Evolutionary conservation across 2,329 filamentous ascomycete species (phyloP).

Genomic region (Mycosphaerella arachidis): DNA sequence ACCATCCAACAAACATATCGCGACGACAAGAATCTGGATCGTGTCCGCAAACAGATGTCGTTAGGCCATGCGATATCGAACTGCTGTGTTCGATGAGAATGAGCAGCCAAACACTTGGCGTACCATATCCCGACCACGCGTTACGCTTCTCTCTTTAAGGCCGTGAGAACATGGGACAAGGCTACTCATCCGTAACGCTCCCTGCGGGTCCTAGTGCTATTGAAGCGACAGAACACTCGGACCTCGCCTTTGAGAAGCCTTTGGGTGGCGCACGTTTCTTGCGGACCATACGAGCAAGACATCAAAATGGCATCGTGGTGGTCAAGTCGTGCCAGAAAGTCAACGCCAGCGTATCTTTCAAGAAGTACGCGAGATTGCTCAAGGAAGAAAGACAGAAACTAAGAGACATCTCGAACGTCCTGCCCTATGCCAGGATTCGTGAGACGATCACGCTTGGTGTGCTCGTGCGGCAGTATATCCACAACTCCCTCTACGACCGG

Average conservation of each 20-base stretch:
- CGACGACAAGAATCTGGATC: background rate
- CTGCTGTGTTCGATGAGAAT: background rate
- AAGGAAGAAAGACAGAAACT: constrained; percentile 78
- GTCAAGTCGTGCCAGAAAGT: constrained; percentile 95
- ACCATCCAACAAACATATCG: background rate
- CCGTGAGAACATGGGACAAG: constrained; percentile 74
- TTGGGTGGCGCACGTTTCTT: constrained; percentile 91
- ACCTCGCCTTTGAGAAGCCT: constrained; percentile 86
- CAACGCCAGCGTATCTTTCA: constrained; percentile 74
- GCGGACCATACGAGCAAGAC: constrained; percentile 88
- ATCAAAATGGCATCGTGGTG: constrained; percentile 84
- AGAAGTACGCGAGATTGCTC: constrained; percentile 71
- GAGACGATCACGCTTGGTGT: constrained; percentile 91
- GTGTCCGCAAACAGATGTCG: no score
- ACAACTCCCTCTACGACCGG: constrained; percentile 95
- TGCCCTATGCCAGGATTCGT: constrained; percentile 83
- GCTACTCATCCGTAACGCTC: constrained; percentile 80
- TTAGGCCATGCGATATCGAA: background rate
- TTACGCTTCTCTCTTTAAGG: background rate
- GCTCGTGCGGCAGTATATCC: constrained; percentile 88
- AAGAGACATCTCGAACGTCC: constrained; percentile 80
- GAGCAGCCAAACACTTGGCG: background rate
- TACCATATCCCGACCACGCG: background rate
- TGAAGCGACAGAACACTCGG: constrained; percentile 85
- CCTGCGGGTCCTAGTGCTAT: constrained; percentile 90